Conservation (phyloP, 164 flowering plant genomes). For the Taxillus chinensis region DNA sequence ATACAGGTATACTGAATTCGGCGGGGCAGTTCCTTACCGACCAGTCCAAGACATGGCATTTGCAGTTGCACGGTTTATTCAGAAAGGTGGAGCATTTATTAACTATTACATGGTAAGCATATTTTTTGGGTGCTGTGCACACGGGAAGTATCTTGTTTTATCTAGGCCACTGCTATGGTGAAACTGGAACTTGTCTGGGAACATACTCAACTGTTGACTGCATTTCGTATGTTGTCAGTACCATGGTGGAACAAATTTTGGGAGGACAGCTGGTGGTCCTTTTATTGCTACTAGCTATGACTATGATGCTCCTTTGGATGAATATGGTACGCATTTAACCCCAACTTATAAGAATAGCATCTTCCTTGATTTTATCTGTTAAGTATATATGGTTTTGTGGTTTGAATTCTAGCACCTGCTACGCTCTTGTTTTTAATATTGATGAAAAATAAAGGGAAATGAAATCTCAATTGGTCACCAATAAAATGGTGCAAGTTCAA, state of each 20-base stretch:
- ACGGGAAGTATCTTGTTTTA: no score
- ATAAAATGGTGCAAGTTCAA: no score
- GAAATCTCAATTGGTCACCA: no score
- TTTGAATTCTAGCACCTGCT: background rate
- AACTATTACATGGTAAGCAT: conserved; percentile 87
- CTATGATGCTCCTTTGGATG: conserved; percentile 98
- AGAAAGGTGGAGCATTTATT: conserved; percentile 85
- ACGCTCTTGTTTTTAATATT: no score
- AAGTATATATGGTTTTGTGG: background rate
- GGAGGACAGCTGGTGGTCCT: conserved; percentile 98
- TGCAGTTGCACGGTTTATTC: conserved; percentile 88
- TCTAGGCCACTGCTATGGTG: no score
- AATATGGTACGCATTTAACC: conserved; percentile 60
- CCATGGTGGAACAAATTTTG: conserved; percentile 99
- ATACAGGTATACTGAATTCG: conserved; percentile 85
- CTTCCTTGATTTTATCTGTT: background rate
- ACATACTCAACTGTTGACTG: conserved; percentile 3
- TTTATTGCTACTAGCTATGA: conserved; percentile 97
- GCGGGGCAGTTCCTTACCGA: conserved; percentile 81
- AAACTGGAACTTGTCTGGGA: background rate
- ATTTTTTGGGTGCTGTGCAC: no score
- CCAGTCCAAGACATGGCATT: conserved; percentile 95
- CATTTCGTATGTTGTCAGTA: conserved; percentile 39
- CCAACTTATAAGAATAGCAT: background rate
- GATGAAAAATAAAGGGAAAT: no score